Evolutionary conservation across 2,329 filamentous ascomycete genomes (phyloP).

Genomic region (Hypomyces rosellus): DNA sequence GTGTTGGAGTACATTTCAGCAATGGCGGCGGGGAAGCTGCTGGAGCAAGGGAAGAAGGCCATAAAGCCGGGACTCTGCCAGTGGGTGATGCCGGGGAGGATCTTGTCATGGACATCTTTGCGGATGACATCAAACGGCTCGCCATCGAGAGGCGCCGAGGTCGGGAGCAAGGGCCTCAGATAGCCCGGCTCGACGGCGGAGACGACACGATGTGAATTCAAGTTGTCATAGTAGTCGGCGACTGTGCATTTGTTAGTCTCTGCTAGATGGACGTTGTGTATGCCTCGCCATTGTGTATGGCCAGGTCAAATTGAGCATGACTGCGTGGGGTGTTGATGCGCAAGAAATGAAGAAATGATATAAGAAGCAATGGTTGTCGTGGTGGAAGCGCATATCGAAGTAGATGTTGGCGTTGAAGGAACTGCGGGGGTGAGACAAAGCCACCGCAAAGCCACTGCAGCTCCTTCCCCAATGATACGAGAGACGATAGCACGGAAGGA

Average conservation of each 20-base stretch:
- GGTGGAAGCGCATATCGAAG: no score
- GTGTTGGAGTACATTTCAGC: constrained; percentile 89
- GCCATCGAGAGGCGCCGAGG: constrained; percentile 55
- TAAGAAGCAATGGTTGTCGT: no score
- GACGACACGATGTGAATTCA: constrained; percentile 64
- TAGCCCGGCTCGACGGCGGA: constrained; percentile 80
- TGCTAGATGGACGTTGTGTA: not conserved
- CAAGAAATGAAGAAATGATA: no score
- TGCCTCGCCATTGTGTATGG: not conserved
- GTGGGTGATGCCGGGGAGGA: constrained; percentile 87
- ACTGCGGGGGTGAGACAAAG: no score
- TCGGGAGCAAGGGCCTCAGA: constrained; percentile 70
- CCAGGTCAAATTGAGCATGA: not conserved
- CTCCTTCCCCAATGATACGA: no score
- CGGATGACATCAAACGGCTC: constrained; percentile 76
- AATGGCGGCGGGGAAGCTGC: constrained; percentile 77
- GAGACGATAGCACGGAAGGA: no score
- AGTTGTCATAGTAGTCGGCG: constrained; percentile 72
- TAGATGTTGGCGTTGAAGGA: no score
- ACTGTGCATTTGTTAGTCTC: constrained; percentile 43
- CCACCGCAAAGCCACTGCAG: no score
- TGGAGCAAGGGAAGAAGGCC: constrained; percentile 85
- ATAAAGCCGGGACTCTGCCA: constrained; percentile 95
- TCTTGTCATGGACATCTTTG: constrained; percentile 75
- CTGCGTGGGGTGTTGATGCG: not conserved